Percentiles rank a stretch among this genome's conserved stretches.
Evolutionary conservation across 176 grass and related monocot species (phyloP).

Genomic region (Eragrostis curvula): DNA sequence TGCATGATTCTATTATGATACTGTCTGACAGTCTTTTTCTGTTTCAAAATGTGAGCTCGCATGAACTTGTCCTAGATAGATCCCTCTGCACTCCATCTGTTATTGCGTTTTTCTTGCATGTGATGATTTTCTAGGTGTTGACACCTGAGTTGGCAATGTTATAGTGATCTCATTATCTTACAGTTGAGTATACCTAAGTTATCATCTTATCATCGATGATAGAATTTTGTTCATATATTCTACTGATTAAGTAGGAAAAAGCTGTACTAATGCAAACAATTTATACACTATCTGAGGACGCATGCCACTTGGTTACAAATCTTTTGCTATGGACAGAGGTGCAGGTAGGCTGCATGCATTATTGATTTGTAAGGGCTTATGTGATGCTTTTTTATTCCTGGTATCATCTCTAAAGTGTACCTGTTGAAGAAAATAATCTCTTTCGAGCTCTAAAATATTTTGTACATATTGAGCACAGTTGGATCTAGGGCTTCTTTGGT

Average conservation of each 20-base stretch:
- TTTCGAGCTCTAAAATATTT: not conserved
- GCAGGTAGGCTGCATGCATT: not conserved
- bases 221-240: too few relatives aligned
- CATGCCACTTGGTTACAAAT: not conserved
- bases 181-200: not conserved
- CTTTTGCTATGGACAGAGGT: not conserved
- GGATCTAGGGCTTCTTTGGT: not conserved
- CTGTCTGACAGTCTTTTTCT: not conserved
- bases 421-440: conserved; percentile 6
- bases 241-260: not conserved
- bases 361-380: not conserved
- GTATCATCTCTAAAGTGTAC: not conserved
- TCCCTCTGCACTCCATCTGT: not conserved
- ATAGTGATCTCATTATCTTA: not conserved
- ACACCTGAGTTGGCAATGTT: not conserved
- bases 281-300: not conserved
- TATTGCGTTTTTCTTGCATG: not conserved
- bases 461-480: not conserved
- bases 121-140: not conserved
- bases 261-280: not conserved
- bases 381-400: not conserved
- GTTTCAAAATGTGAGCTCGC: not conserved
- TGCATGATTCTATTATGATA: not conserved
- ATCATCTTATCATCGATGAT: not conserved
- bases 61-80: conserved; percentile 1